These are phyloP conservation scores for Backusella psychrophila DNA, from an alignment of 192 early-diverging fungal species.

Conservation along the genomic window DNA sequence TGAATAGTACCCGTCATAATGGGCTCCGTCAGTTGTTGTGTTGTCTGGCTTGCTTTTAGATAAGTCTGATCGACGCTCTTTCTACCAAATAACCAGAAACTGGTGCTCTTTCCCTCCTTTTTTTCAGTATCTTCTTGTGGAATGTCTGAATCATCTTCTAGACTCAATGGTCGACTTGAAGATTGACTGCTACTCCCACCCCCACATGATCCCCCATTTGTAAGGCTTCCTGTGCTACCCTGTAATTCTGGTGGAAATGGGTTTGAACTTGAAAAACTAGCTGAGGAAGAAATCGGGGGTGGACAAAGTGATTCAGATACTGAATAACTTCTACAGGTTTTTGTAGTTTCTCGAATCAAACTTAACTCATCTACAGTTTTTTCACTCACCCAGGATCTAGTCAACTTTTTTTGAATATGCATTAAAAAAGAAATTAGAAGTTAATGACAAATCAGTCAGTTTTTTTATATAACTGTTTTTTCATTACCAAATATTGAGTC, in stretches of 20 bases:
- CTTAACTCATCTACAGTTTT: slow-evolving; percentile 76
- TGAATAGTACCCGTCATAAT: slow-evolving; percentile 9
- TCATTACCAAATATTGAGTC: slow-evolving; percentile 61
- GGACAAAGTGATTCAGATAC: not conserved
- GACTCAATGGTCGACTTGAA: slow-evolving; percentile 29
- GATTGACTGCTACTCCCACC: slow-evolving; percentile 17
- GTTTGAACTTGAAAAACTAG: not conserved
- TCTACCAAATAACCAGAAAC: slow-evolving; percentile 18
- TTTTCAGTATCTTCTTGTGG: not conserved
- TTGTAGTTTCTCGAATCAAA: slow-evolving; percentile 56
- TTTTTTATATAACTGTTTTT: not conserved
- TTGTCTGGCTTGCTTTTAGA: not conserved
- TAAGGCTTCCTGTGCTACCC: slow-evolving; percentile 17
- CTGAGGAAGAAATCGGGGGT: not conserved
- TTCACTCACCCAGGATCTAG: slow-evolving; percentile 65
- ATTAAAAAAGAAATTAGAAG: not conserved
- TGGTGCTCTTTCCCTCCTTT: not conserved
- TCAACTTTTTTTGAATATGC: slow-evolving; percentile 36
- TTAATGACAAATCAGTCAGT: not conserved
- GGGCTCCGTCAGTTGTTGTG: not conserved
- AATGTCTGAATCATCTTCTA: slow-evolving; percentile 14
- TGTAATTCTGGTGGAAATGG: not conserved
- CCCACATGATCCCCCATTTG: not conserved
- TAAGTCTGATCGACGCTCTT: not conserved
- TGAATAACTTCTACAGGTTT: slow-evolving; percentile 1